Evolutionary conservation across 305 asterid genomes (phyloP), one percentile per base, ranked within the genome.

Genomic region (Fraxinus angustifolia): DNA sequence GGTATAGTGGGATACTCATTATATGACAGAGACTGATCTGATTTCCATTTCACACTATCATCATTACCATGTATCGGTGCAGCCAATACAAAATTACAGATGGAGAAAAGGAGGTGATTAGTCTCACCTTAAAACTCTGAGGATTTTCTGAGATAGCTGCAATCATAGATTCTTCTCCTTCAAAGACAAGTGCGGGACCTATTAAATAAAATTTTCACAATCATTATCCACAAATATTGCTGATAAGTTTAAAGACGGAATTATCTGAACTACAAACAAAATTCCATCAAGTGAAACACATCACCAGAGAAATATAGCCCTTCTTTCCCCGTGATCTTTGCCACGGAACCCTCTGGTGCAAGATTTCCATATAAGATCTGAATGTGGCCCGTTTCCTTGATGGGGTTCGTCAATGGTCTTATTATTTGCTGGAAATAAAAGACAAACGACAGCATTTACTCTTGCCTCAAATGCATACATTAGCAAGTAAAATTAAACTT

Each of bases 321-420:
- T 87, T 95, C 99, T 89, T 95, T 95, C 79, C 99, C 99, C 0
- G 99, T 95, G 85, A 95, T 95, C 88, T 95, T 95, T 65, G 99
- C 98, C 76, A 95, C 98, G 67, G 98, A 93, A 79, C 99, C 99
- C 81, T 93, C 99, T 34, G 98, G 99, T 79, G 99, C 99, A 82
- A 95, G 87, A 80, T 95, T 93, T 73, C 99, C 99, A 70, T 93
- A 93, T 80, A 93, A 81, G 86, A 95, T 91, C 87, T 95, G 99
- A 81, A 95, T 88, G 88, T 95, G 99, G 62, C 92, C 99, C 0
- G 99, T 93, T 89, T 89, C 88, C 78, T 95, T 95, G 88, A 95
- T 93, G 82, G 99, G 99, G 83, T 95, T 93, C 3, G 97, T 40
- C 88, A 88, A 80, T 11, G 98, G 92, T 86, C 98, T 89, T 56